Conservation (phyloP, 495 filamentous ascomycete genomes). For the Penicillium waksmanii region DNA sequence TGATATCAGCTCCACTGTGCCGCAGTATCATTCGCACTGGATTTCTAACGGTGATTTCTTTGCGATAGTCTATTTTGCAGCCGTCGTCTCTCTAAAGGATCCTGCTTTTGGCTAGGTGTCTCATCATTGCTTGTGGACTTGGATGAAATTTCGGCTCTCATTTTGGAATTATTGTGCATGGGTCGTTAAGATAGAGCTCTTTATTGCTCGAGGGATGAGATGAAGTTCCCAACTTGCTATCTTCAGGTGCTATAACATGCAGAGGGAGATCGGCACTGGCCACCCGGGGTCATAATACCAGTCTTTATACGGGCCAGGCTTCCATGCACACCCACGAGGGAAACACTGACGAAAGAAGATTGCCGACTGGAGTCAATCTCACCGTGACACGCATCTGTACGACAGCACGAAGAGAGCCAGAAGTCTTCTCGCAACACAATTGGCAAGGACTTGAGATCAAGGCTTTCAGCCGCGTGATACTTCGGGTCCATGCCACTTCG, state of each 20-base stretch:
- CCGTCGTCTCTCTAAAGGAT: constrained; percentile 35
- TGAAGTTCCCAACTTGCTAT: not conserved
- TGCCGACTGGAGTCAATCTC: constrained; percentile 22
- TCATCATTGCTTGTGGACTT: constrained; percentile 16
- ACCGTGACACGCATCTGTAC: constrained; percentile 33
- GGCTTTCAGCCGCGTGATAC: constrained; percentile 19
- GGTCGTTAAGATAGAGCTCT: not conserved
- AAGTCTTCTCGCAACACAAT: constrained; percentile 19
- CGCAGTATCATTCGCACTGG: not conserved
- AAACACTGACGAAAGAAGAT: constrained; percentile 8
- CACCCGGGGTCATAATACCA: not conserved
- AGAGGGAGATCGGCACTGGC: not conserved
- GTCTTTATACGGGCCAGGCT: constrained; percentile 11
- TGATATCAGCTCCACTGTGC: not conserved
- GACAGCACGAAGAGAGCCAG: constrained; percentile 15
- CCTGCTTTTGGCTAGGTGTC: constrained; percentile 22
- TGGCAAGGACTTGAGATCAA: constrained; percentile 6
- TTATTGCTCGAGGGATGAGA: not conserved
- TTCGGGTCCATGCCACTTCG: constrained; percentile 1
- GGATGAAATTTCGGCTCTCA: constrained; percentile 16
- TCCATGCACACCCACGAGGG: constrained; percentile 11
- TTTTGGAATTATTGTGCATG: not conserved
- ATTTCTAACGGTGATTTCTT: constrained; percentile 38
- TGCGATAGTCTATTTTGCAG: constrained; percentile 44
- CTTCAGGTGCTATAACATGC: not conserved